A percentile compares a stretch with the other conserved stretches of the same genome.
Conservation (phyloP, 176 grass and related monocot species). For the Otatea glauca region DNA sequence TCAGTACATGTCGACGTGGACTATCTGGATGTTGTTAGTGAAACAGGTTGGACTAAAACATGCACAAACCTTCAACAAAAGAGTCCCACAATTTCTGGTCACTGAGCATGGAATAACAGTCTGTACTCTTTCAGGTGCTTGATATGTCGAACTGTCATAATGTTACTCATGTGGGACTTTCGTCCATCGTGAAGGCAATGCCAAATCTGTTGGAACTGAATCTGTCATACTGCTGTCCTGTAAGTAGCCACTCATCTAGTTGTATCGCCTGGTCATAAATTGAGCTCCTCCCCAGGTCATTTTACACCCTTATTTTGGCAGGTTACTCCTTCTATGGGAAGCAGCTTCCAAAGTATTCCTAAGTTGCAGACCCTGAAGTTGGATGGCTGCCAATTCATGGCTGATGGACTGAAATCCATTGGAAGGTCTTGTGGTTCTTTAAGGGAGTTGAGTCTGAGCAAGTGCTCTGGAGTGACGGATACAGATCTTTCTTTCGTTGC, state of each 20-base stretch:
- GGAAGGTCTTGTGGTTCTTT: conserved; percentile 62
- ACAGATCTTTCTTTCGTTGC: conserved; percentile 63
- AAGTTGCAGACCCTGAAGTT: conserved; percentile 69
- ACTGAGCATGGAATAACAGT: background rate
- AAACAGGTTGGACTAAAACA: background rate
- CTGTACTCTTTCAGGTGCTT: conserved; percentile 60
- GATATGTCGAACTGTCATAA: conserved; percentile 77
- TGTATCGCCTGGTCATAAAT: conserved; percentile 8
- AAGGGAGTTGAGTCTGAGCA: conserved; percentile 78
- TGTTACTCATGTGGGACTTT: conserved; percentile 58
- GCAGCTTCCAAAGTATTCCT: conserved; percentile 47
- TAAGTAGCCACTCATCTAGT: conserved; percentile 49
- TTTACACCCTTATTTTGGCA: conserved; percentile 40
- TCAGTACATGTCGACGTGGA: background rate
- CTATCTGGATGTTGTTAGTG: no score
- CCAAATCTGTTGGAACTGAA: conserved; percentile 61
- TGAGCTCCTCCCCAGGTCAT: conserved; percentile 11
- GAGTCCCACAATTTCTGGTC: background rate
- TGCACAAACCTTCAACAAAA: background rate
- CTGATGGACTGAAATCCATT: conserved; percentile 61
- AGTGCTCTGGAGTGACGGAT: conserved; percentile 79
- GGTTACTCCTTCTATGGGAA: conserved; percentile 58
- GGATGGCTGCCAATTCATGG: conserved; percentile 70
- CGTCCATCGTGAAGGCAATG: conserved; percentile 49
- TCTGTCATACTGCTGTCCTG: conserved; percentile 67